Conservation (phyloP, 176 grass and related monocot genomes). For the Oropetium thomaeum region DNA sequence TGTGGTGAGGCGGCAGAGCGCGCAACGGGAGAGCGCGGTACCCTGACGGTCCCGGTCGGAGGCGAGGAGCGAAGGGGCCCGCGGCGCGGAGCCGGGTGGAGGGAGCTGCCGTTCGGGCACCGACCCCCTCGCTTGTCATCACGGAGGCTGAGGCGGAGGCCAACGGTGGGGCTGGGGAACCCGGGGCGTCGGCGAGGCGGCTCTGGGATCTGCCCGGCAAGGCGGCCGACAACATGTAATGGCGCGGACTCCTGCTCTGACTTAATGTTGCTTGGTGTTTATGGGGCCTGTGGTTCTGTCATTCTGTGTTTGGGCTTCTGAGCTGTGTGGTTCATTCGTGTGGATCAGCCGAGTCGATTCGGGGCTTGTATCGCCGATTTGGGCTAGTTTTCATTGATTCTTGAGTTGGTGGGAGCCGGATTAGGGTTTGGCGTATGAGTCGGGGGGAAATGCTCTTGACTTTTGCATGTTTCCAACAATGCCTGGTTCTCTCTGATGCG, state of each 20-base stretch:
- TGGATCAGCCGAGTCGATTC: neutral
- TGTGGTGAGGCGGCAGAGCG: neutral
- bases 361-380: neutral
- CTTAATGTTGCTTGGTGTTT: neutral
- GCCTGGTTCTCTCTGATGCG: neutral
- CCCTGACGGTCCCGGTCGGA: neutral
- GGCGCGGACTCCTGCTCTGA: neutral
- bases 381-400: neutral
- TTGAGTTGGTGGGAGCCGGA: neutral
- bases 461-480: conserved; percentile 24
- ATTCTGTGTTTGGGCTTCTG: neutral
- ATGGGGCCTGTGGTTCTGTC: neutral
- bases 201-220: conserved; percentile 48
- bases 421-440: conserved; percentile 37
- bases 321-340: conserved; percentile 18
- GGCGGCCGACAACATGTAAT: conserved; percentile 39
- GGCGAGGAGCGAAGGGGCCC: neutral
- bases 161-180: conserved; percentile 33
- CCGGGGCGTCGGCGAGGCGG: conserved; percentile 35
- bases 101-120: neutral
- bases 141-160: conserved; percentile 41
- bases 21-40: neutral
- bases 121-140: neutral
- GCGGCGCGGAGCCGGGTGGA: neutral
- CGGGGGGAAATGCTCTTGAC: neutral